A percentile compares a stretch with the other conserved stretches of the same genome.
Evolutionary conservation across 2,329 filamentous ascomycete species (phyloP).

Genomic region (Mollisia scopiformis): DNA sequence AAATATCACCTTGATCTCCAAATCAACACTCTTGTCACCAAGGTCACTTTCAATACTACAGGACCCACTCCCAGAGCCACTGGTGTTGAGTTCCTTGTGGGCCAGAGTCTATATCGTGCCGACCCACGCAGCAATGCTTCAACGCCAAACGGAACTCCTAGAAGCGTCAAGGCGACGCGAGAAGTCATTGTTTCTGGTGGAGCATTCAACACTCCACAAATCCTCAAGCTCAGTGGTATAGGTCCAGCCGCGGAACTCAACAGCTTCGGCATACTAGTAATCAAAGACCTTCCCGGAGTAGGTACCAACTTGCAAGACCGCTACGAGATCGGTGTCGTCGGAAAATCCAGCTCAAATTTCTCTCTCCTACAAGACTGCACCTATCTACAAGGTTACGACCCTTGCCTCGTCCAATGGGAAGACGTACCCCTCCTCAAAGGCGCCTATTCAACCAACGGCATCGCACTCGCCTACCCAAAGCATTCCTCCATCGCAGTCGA

Average conservation of each 20-base stretch:
- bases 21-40: conserved; percentile 39
- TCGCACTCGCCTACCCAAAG: background rate
- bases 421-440: background rate
- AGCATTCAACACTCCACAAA: conserved; percentile 47
- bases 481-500: background rate
- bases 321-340: conserved; percentile 51
- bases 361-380: conserved; percentile 28
- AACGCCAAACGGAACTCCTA: conserved; percentile 21
- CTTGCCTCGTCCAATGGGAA: conserved; percentile 39
- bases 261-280: conserved; percentile 49
- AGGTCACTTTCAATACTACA: conserved; percentile 41
- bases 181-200: conserved; percentile 51
- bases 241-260: conserved; percentile 43
- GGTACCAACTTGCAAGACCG: conserved; percentile 61
- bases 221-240: conserved; percentile 50
- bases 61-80: conserved; percentile 38
- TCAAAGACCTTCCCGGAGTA: conserved; percentile 65
- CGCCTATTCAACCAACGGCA: background rate
- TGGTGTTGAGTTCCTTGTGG: conserved; percentile 47
- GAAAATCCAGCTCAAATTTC: conserved; percentile 38
- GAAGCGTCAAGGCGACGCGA: conserved; percentile 39
- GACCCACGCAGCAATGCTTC: conserved; percentile 41
- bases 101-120: conserved; percentile 45
- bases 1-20: conserved; percentile 23
- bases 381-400: conserved; percentile 21